Conservation (phyloP, 805 yeast genomes). For the Pichia scutulata region DNA sequence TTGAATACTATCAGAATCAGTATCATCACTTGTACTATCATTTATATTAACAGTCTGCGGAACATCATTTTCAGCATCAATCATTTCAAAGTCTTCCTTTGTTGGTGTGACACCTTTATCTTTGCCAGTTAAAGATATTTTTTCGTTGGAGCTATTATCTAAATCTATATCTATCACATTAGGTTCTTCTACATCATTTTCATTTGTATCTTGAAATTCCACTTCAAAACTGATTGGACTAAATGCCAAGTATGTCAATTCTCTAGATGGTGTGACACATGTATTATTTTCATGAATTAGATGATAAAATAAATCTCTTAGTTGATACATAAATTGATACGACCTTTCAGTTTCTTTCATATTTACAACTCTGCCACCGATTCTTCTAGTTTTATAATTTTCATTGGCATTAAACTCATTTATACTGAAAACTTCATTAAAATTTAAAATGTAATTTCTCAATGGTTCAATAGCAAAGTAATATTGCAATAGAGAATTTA, state of each 20-base stretch:
- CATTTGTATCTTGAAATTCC: slow-evolving; percentile 7
- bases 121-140: not conserved
- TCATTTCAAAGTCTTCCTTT: slow-evolving; percentile 1
- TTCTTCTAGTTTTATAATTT: slow-evolving; percentile 45
- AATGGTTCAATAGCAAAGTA: slow-evolving; percentile 82
- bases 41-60: not conserved
- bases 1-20: not conserved
- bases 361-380: slow-evolving; percentile 84
- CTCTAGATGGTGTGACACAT: slow-evolving; percentile 74
- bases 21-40: not conserved
- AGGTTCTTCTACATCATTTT: not conserved
- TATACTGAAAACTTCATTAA: slow-evolving; percentile 32
- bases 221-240: slow-evolving; percentile 64
- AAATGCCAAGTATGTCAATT: slow-evolving; percentile 82
- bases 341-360: slow-evolving; percentile 73
- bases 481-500: slow-evolving; percentile 85
- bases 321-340: slow-evolving; percentile 67
- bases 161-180: not conserved
- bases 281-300: slow-evolving; percentile 57
- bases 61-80: slow-evolving; percentile 2
- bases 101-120: slow-evolving; percentile 4
- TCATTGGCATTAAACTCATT: slow-evolving; percentile 25
- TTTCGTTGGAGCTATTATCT: not conserved
- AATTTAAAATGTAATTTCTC: slow-evolving; percentile 54
- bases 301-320: slow-evolving; percentile 60